Percentiles rank a stretch among this genome's conserved stretches.
Evolutionary conservation across 805 yeast genomes (phyloP).

Genomic region (Starmera caribaea): DNA sequence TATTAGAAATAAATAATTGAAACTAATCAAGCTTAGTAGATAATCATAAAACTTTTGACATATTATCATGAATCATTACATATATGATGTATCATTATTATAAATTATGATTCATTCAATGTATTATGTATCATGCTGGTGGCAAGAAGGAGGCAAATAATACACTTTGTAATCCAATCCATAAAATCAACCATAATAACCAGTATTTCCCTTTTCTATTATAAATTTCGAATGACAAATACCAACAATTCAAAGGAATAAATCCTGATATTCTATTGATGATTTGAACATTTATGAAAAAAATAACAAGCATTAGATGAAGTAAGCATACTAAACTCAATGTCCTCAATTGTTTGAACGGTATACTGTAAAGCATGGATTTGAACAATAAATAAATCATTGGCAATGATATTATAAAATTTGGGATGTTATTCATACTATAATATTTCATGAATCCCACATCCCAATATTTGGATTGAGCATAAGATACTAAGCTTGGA

Average conservation of each 20-base stretch:
- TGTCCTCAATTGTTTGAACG: constrained; percentile 26
- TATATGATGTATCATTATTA: too few species aligned
- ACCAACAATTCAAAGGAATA: constrained; percentile 71
- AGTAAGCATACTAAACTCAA: constrained; percentile 31
- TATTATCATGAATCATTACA: too few species aligned
- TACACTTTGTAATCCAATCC: constrained; percentile 63
- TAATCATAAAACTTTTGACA: too few species aligned
- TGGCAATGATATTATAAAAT: constrained; percentile 71
- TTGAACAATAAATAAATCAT: constrained; percentile 36
- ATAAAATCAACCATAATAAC: constrained; percentile 41
- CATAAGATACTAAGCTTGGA: constrained; percentile 57
- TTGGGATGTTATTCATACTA: constrained; percentile 73
- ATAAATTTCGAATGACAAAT: constrained; percentile 33
- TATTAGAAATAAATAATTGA: too few species aligned
- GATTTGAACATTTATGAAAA: constrained; percentile 79
- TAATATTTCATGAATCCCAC: constrained; percentile 77
- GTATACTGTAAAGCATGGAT: constrained; percentile 27
- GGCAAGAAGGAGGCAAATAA: constrained; percentile 81
- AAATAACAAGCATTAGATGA: constrained; percentile 39
- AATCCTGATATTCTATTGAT: constrained; percentile 72
- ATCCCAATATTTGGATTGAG: constrained; percentile 80
- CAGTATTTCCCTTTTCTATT: constrained; percentile 24
- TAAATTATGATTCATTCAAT: too few species aligned
- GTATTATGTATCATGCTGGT: constrained; percentile 82
- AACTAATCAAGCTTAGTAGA: too few species aligned